Evolutionary conservation across 192 early-diverging fungal species (phyloP), one percentile per base, ranked within the genome.

Genomic region (Haplosporangium gracile): DNA sequence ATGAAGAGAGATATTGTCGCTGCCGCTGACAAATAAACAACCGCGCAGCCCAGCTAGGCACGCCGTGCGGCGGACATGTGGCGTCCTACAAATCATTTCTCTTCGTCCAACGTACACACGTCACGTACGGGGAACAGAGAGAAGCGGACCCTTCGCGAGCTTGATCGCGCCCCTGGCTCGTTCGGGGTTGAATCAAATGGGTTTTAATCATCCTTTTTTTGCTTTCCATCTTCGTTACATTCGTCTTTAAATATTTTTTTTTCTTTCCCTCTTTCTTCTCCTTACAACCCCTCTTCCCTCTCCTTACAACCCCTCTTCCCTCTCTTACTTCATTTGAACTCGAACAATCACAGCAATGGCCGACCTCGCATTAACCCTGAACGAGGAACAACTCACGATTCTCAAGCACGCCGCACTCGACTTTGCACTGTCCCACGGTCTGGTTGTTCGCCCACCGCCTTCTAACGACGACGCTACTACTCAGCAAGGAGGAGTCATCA

Each of bases 341-440:
- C 47, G 70, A 7, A 47, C 45, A 29, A 51, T 57, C 1, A 73
- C 53, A 43, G 51, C 26, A 68, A 86, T 86, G 84, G 32, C 75
- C 26, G 71, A 86, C 71, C 68, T 80, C n/a, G 84, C 79, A 51
- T 74, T 85, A 5, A 79, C 55, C 0, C n/a, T 89, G 32, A 85
- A 80, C 11, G 45, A 88, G 11, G 73, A 77, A 15, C 76, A 90
- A 70, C 81, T 94, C 45, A 72, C 79, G 9, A 68, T 76, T 53
- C 80, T 94, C 32, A 84, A 90, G 49, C 90, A 90, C 63, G 82
- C 88, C 29, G 96, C 95, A 0, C 91, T 97, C 3, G 97, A 98
- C 90, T 98, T 95, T 95, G 92, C 96, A 7, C 85, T 96, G 8
- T 89, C 95, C 15, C 94, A 98, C 78, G 97, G 97, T 16, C 80